Conservation (phyloP, 768 basidiomycete genomes). For the Gloeopeniophorella convolvens region DNA sequence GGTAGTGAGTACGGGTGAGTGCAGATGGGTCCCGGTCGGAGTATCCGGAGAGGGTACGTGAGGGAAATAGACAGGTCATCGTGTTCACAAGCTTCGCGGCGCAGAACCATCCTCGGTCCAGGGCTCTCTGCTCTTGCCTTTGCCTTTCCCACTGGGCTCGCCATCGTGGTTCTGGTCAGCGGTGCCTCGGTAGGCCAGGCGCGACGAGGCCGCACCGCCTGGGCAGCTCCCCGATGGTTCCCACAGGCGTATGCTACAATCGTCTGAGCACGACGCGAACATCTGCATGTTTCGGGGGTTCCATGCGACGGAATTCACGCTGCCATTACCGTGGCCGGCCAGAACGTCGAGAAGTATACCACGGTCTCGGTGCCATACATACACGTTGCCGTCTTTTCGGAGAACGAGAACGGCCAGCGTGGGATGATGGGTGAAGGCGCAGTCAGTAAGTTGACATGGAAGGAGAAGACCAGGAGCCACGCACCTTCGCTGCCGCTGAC, state of each 20-base stretch:
- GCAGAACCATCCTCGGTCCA: conserved; percentile 30
- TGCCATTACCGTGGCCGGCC: conserved; percentile 78
- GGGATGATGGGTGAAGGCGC: background rate
- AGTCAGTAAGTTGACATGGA: conserved; percentile 5
- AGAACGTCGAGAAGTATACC: conserved; percentile 82
- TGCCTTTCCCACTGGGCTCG: conserved; percentile 46
- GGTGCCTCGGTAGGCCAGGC: conserved; percentile 1
- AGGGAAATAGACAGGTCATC: conserved; percentile 9
- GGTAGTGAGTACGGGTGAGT: conserved; percentile 11
- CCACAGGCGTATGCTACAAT: conserved; percentile 88
- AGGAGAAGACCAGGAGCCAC: conserved; percentile 21
- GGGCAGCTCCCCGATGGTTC: conserved; percentile 39
- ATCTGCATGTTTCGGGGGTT: conserved; percentile 82
- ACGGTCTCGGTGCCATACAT: conserved; percentile 91
- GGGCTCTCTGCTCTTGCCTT: conserved; percentile 53
- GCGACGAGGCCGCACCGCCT: conserved; percentile 12
- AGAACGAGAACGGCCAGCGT: conserved; percentile 15
- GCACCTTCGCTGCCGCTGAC: conserved; percentile 93
- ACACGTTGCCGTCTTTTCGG: conserved; percentile 80
- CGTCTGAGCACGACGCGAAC: conserved; percentile 97
- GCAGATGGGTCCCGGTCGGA: conserved; percentile 5
- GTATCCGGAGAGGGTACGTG: conserved; percentile 4
- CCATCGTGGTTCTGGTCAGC: conserved; percentile 10
- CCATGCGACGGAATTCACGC: conserved; percentile 96
- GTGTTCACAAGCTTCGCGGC: conserved; percentile 16